These are phyloP conservation scores for Cyclotella atomus DNA, from an alignment of 108 stramenopile species.

Conservation along the genomic window DNA sequence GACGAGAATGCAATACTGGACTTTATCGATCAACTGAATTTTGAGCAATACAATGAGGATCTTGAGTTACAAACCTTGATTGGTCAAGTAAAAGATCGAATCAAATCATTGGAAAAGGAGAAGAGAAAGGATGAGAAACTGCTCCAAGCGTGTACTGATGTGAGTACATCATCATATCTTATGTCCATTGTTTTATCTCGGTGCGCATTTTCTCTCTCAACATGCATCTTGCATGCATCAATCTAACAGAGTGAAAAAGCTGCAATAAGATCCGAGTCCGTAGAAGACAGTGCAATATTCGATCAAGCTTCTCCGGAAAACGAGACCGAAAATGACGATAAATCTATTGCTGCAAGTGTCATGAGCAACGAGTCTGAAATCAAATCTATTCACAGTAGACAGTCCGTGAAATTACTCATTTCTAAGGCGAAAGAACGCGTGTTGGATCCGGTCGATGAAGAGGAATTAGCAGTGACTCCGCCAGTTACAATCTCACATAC, in stretches of 20 bases:
- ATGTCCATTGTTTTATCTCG: not conserved
- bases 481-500: constrained; percentile 51
- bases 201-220: too few relatives aligned
- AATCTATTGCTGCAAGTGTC: constrained; percentile 48
- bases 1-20: constrained; percentile 79
- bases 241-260: constrained; percentile 58
- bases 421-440: constrained; percentile 42
- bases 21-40: constrained; percentile 78
- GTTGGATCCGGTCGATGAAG: constrained; percentile 31
- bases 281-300: constrained; percentile 24
- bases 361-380: constrained; percentile 48
- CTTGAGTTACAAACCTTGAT: constrained; percentile 67
- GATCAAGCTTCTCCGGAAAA: constrained; percentile 21
- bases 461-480: constrained; percentile 31
- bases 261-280: constrained; percentile 26
- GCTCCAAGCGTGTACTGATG: constrained; percentile 38
- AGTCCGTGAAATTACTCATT: constrained; percentile 46
- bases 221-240: too few relatives aligned
- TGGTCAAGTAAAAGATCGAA: constrained; percentile 50
- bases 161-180: constrained; percentile 18
- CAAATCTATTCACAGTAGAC: constrained; percentile 48
- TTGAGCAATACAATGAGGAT: constrained; percentile 81
- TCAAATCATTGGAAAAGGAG: constrained; percentile 48
- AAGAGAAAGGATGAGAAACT: constrained; percentile 51
- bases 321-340: constrained; percentile 38